A percentile compares a stretch with the other conserved stretches of the same genome.
phyloP scores from a whole-genome alignment of 1,284 basidiomycete species.

The Ustilago bromivora region DNA sequence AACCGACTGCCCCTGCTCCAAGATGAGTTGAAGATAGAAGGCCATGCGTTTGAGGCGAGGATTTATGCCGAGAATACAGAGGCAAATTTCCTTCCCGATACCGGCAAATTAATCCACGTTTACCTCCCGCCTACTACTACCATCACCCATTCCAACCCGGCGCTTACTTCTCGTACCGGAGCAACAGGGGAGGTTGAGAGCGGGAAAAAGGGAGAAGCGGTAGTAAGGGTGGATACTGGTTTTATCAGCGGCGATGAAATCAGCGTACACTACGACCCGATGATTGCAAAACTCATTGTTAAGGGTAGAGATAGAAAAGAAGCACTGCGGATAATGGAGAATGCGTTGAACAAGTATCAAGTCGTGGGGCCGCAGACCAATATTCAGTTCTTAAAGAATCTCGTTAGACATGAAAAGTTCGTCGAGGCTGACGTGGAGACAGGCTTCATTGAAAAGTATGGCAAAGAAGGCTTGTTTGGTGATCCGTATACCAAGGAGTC shows the following conservation, averaged over 20 bases:
- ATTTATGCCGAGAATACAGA: constrained; percentile 88
- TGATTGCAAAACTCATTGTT: constrained; percentile 93
- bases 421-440: constrained; percentile 87
- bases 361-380: constrained; percentile 92
- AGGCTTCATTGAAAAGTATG: constrained; percentile 79
- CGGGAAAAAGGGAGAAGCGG: constrained; percentile 72
- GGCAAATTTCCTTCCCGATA: constrained; percentile 83
- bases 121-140: constrained; percentile 71
- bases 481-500: constrained; percentile 22
- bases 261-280: constrained; percentile 80
- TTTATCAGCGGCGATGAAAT: constrained; percentile 83
- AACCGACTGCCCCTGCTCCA: constrained; percentile 85
- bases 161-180: not conserved
- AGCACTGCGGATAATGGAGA: constrained; percentile 81
- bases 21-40: constrained; percentile 81
- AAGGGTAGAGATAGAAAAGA: constrained; percentile 87
- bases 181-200: not conserved
- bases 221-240: constrained; percentile 89
- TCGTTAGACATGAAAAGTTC: constrained; percentile 83
- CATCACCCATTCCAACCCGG: constrained; percentile 33
- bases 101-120: constrained; percentile 83
- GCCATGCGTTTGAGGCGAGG: constrained; percentile 94
- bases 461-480: constrained; percentile 38
- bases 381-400: constrained; percentile 83
- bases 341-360: constrained; percentile 86